These are phyloP conservation scores for Ustanciosporium gigantosporum DNA, from an alignment of 1,284 basidiomycete species.

Conservation along the genomic window DNA sequence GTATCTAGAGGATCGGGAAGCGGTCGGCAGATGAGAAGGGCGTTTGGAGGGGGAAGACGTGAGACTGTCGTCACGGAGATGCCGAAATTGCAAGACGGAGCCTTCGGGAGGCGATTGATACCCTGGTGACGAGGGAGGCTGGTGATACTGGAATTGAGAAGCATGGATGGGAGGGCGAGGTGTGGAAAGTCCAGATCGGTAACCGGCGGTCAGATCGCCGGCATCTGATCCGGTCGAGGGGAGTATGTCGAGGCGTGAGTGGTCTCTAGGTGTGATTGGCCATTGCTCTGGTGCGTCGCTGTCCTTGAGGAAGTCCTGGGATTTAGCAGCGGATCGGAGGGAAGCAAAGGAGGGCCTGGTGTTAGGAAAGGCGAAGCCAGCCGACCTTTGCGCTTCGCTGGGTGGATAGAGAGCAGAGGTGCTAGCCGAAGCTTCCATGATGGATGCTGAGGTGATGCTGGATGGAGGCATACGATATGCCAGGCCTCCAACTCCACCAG, in stretches of 20 bases:
- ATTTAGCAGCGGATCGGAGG: conserved; percentile 19
- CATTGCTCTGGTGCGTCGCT: conserved; percentile 3
- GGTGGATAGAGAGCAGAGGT: conserved; percentile 1
- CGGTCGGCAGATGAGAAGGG: conserved; percentile 8
- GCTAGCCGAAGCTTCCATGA: conserved; percentile 6
- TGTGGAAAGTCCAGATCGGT: conserved; percentile 26
- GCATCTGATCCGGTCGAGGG: conserved; percentile 20
- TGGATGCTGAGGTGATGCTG: conserved; percentile 1
- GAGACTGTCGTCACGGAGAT: conserved; percentile 13
- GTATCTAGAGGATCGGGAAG: conserved; percentile 26
- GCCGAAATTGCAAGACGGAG: not conserved
- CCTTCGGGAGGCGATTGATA: conserved; percentile 14
- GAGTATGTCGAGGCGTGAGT: conserved; percentile 14
- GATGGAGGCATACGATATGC: conserved; percentile 15
- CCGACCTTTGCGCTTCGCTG: not conserved
- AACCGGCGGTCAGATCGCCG: conserved; percentile 32
- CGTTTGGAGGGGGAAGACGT: conserved; percentile 21
- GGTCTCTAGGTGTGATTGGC: conserved; percentile 20
- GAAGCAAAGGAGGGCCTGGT: conserved; percentile 16
- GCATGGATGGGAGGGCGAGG: conserved; percentile 15
- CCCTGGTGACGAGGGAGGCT: conserved; percentile 24
- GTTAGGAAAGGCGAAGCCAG: conserved; percentile 25
- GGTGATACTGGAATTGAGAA: conserved; percentile 10
- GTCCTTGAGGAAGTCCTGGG: conserved; percentile 1
- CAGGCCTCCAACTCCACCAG: conserved; percentile 31